A percentile compares a stretch with the other conserved stretches of the same genome.
phyloP scores from a whole-genome alignment of 2,329 filamentous ascomycete genomes.

The Trichoderma atrobrunneum region DNA sequence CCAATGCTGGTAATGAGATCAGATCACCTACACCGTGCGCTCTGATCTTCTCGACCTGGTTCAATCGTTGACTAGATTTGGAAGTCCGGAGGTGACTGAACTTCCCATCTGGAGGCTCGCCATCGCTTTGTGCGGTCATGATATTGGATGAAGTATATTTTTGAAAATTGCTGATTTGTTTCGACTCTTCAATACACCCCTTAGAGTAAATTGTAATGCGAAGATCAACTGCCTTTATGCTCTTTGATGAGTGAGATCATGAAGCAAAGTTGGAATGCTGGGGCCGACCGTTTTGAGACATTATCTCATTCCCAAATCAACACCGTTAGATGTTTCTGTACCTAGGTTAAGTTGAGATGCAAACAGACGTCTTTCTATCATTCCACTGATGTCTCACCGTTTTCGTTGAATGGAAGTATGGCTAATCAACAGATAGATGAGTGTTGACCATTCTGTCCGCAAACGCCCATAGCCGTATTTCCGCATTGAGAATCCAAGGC shows the following conservation, averaged over 20 bases:
- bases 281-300: neutral
- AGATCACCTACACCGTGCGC: neutral
- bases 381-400: neutral
- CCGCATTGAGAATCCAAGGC: neutral
- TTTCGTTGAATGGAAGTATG: neutral
- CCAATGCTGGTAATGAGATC: constrained; percentile 41
- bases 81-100: neutral
- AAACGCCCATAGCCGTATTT: neutral
- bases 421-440: neutral
- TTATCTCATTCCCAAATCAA: neutral
- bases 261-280: neutral
- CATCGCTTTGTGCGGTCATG: neutral
- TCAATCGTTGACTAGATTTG: neutral
- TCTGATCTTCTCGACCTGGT: constrained; percentile 1
- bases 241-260: neutral
- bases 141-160: neutral
- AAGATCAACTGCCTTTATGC: neutral
- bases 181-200: neutral
- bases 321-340: neutral
- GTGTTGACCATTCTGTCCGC: neutral
- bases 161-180: neutral
- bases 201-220: neutral
- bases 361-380: neutral
- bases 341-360: no score
- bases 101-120: neutral